Base-by-base conservation (phyloP, 805 yeast genomes). In the Lipomyces starkeyi region DNA sequence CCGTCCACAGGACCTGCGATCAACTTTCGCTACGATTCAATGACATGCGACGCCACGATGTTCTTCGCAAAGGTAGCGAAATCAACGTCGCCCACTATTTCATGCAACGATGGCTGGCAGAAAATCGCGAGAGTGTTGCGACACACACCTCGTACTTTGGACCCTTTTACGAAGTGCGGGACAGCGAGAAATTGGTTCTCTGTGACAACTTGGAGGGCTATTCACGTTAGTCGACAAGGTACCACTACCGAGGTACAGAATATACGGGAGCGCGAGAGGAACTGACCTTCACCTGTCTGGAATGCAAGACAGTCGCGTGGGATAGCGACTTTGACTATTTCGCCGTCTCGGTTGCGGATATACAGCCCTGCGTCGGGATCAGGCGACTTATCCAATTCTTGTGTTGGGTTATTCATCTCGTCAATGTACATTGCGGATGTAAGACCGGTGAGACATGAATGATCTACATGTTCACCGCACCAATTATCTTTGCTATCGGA, bases 401-500 rank as follows among this genome's bases (percentile, higher is more conserved):
- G 63, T 47, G 67, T 52, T 47, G 70, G 32, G 29, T 55, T 13
- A 22, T 29, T 13, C 54, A 76, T 70, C 64, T 84, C 86, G 64
- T 83, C 82, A 17, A 84, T 68, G 67, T 80, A 85, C 72, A 85
- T 74, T 13, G 88, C 88, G 27, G 87, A 82, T 0, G 88, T 85
- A 22, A 87, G 77, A 0, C 87, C 89, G 0, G 90, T 87, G 27
- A 87, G 76, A 73, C 89, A 85, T 4, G 87, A 84, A 71, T 86
- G 89, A 74, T 87, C 90, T 55, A 82, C 71, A 73, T 87, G 90
- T 71, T 85, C 87, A 0, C 88, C 89, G 75, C 90, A 87, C 90
- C 90, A 87, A 55, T 80, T 81, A 63, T 77, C 80, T 14, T 76
- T 78, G 8, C 59, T 65, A 0, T 65, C 70, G 6, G 54, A n/a